phyloP scores from a whole-genome alignment of 495 filamentous ascomycete species.

The Aspergillus affinis region DNA sequence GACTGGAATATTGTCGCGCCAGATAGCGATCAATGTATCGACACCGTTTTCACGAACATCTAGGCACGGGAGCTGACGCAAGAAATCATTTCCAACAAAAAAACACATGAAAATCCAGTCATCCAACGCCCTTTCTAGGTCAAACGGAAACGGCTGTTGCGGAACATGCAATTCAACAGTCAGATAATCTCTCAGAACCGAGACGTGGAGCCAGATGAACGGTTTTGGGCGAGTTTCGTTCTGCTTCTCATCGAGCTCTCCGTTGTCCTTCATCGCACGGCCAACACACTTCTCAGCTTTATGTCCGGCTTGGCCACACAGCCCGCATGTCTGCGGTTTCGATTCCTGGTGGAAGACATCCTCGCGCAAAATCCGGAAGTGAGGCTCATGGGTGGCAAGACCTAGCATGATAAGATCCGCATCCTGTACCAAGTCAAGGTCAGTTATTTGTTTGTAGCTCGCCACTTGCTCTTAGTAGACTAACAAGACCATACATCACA shows the following conservation, averaged over 20 bases:
- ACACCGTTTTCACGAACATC: conserved; percentile 97
- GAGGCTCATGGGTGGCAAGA: conserved; percentile 92
- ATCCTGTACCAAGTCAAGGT: conserved; percentile 52
- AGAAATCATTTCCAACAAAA: conserved; percentile 98
- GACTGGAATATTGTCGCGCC: conserved; percentile 83
- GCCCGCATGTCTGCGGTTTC: conserved; percentile 72
- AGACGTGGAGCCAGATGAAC: conserved; percentile 97
- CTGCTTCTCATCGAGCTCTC: conserved; percentile 82
- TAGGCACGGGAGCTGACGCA: conserved; percentile 92
- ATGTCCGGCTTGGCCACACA: conserved; percentile 91
- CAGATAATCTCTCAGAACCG: conserved; percentile 87
- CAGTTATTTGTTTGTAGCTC: not conserved
- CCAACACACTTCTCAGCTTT: conserved; percentile 80
- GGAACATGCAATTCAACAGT: conserved; percentile 83
- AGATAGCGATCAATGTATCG: conserved; percentile 90
- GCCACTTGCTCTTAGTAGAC: conserved; percentile 11
- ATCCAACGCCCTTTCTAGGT: conserved; percentile 91
- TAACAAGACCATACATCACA: conserved; percentile 82
- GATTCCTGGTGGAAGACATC: conserved; percentile 93
- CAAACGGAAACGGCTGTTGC: conserved; percentile 73
- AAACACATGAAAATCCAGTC: conserved; percentile 99
- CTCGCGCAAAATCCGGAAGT: conserved; percentile 94
- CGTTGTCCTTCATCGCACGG: conserved; percentile 79
- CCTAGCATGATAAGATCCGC: conserved; percentile 99
- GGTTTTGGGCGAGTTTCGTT: conserved; percentile 70